Percentiles rank a stretch among this genome's conserved stretches.
These are phyloP conservation scores for Colletotrichum lini DNA, from an alignment of 2,329 filamentous ascomycete genomes.

Conservation along the genomic window DNA sequence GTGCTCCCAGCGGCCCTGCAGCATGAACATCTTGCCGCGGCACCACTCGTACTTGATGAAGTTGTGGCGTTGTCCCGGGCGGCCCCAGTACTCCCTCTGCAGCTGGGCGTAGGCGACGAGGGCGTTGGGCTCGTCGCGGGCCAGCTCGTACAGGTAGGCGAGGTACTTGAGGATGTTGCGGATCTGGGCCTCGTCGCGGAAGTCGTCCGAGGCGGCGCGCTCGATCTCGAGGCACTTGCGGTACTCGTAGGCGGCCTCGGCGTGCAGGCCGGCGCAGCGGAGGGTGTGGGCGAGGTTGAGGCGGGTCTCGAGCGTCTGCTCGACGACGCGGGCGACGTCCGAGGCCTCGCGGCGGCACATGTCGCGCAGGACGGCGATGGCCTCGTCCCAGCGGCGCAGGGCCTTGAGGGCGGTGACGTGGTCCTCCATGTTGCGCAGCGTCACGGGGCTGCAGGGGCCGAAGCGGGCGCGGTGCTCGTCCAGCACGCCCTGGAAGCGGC, in stretches of 20 bases:
- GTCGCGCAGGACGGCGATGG: conserved; percentile 38
- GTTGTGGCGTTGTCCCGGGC: conserved; percentile 34
- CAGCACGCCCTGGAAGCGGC: conserved; percentile 36
- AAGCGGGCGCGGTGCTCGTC: conserved; percentile 39
- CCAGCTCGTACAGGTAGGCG: conserved; percentile 42
- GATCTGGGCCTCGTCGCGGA: conserved; percentile 36
- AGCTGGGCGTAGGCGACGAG: conserved; percentile 42
- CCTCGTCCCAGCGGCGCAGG: conserved; percentile 38
- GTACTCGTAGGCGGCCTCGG: conserved; percentile 42
- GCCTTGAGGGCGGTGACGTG: conserved; percentile 39
- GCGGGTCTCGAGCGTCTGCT: conserved; percentile 38
- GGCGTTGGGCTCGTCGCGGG: conserved; percentile 26
- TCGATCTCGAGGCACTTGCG: conserved; percentile 43
- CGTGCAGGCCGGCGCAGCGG: conserved; percentile 28
- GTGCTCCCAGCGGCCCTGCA: conserved; percentile 39
- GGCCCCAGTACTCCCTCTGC: conserved; percentile 36
- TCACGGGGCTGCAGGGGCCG: conserved; percentile 34
- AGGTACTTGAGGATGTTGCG: conserved; percentile 41
- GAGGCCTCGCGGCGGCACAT: conserved; percentile 39
- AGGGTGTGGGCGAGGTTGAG: conserved; percentile 41
- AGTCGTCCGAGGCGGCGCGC: conserved; percentile 31
- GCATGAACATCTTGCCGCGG: conserved; percentile 42
- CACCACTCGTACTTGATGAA: conserved; percentile 41
- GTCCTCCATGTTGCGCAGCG: conserved; percentile 41
- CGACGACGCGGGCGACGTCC: conserved; percentile 31